Base-by-base conservation (phyloP, 805 yeast species). In the Cyberlindnera mississippiensis region DNA sequence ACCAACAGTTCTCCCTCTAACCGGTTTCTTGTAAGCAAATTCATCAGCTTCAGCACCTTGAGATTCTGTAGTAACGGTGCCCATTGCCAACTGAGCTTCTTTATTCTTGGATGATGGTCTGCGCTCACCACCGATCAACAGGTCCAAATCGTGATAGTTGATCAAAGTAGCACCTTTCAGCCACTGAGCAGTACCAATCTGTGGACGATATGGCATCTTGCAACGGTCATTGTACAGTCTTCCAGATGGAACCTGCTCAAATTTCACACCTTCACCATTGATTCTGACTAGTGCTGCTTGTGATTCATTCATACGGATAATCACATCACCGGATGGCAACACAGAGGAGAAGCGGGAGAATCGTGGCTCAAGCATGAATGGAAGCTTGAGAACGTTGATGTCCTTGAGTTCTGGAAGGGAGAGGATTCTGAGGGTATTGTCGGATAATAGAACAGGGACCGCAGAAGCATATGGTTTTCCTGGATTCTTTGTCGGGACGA, bases 141-240 rank as follows among this genome's bases (percentile, higher is more conserved):
- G 41, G 44, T 84, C 82, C 39, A 93, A 68, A 47, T 86, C 95
- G 1, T 72, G 69, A 17, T 73, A 60, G 2, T 80, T 66, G n/a
- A 82, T 72, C 46, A 73, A 71, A 15, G 78, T 77, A 0, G 83
- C 67, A 3, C 96, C 96, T 50, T 82, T 78, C 6, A 93, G 86
- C 93, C 96, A 85, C 60, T 83, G 91, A 33, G 85, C 68, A 0
- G 93, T 76, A 28, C 88, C 78, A 6, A 86, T 78, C 4, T 77
- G 71, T 2, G 99, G 99, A 36, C 98, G 72, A 26, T 78, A 75
- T 2, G 96, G 95, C 16, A 83, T 74, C 6, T 73, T 65, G 34
- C 84, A 71, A 46, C 78, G 75, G 19, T 77, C 82, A 55, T 85
- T 83, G 64, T 82, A 90, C 28, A 93, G 63, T 2, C 72, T 64